phyloP scores from a whole-genome alignment of 176 grass and related monocot species.

The Aegilops tauschii region DNA sequence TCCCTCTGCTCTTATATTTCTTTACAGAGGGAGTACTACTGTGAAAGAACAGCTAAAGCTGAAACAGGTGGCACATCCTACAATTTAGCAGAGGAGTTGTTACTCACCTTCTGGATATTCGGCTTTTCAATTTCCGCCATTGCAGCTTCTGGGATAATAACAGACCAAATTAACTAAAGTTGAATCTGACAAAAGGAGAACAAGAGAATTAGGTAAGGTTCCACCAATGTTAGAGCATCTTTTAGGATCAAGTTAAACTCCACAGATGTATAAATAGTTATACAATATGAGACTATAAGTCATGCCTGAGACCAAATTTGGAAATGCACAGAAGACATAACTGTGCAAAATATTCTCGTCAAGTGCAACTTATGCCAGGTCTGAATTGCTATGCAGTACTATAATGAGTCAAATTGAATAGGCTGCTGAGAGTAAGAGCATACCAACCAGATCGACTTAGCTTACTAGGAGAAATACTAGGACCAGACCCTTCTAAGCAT shows the following conservation, averaged over 20 bases:
- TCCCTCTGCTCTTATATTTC: too few relatives aligned
- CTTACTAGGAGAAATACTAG: background rate
- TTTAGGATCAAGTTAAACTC: conserved; percentile 19
- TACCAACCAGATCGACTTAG: background rate
- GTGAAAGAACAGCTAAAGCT: conserved; percentile 10
- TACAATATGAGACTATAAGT: conserved; percentile 19
- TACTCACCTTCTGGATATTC: conserved; percentile 57
- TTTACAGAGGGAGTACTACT: background rate
- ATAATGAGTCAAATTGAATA: background rate
- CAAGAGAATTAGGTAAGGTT: background rate
- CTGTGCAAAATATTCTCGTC: background rate
- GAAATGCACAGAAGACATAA: conserved; percentile 2
- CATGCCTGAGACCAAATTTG: background rate
- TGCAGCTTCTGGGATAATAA: conserved; percentile 33
- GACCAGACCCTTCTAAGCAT: background rate
- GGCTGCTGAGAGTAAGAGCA: background rate
- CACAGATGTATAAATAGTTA: background rate
- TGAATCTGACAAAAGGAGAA: conserved; percentile 41
- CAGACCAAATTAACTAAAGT: conserved; percentile 31
- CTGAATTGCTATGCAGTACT: background rate
- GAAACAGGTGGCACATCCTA: conserved; percentile 22
- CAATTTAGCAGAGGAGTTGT: background rate
- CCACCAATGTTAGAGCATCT: conserved; percentile 13
- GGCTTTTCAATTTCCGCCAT: conserved; percentile 55
- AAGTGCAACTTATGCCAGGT: background rate